Evolutionary conservation across 2,329 filamentous ascomycete genomes (phyloP).

Genomic region (Ophiosphaerella herpotricha): DNA sequence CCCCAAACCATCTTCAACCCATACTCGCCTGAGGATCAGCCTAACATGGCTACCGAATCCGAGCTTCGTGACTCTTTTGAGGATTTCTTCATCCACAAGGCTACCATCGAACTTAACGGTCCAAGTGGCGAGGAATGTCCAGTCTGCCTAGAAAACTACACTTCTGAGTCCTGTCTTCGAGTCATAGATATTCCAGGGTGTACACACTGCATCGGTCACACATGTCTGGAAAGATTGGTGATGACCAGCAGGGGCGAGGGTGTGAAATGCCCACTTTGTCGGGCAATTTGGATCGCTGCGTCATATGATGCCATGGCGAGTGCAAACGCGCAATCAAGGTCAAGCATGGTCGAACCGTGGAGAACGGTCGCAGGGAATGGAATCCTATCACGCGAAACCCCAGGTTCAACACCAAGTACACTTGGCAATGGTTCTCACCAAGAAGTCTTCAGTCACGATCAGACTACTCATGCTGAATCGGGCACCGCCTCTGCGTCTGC

Average conservation of each 20-base stretch:
- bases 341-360: no score
- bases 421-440: no score
- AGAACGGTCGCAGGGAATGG: no score
- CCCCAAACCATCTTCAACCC: no score
- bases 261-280: conserved; percentile 29
- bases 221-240: conserved; percentile 17
- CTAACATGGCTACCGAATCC: not conserved
- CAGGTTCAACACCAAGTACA: no score
- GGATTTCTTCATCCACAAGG: conserved; percentile 7
- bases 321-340: no score
- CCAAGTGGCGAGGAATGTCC: conserved; percentile 16
- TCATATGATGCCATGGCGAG: no score
- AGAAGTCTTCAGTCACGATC: no score
- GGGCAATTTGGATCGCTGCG: conserved; percentile 22
- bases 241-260: conserved; percentile 4
- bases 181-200: conserved; percentile 20
- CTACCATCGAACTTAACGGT: not conserved
- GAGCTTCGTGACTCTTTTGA: not conserved
- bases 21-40: no score
- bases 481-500: not conserved
- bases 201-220: conserved; percentile 17
- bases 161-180: conserved; percentile 9
- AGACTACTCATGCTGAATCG: no score
- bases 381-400: no score
- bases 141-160: conserved; percentile 26